These are phyloP conservation scores for Moelleriella libera DNA, from an alignment of 2,329 filamentous ascomycete species.

Conservation along the genomic window DNA sequence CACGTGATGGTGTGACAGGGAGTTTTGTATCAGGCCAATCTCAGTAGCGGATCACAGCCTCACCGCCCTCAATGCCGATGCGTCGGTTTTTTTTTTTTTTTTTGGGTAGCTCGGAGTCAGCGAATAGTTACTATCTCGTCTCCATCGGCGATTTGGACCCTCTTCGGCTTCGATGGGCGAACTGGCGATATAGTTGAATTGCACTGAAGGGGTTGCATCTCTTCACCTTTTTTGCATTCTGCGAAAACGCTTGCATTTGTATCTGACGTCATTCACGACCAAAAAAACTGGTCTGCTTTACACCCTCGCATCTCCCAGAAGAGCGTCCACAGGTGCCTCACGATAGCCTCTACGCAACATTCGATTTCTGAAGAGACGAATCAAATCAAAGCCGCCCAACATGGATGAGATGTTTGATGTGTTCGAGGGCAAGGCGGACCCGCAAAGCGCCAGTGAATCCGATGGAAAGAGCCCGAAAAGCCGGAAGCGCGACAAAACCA, in stretches of 20 bases:
- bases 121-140: no score
- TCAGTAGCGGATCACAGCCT: conserved; percentile 10
- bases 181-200: no score
- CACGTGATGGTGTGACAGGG: not conserved
- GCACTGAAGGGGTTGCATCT: no score
- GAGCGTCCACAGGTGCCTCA: not conserved
- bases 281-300: no score
- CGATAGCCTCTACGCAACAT: not conserved
- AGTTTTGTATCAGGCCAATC: not conserved
- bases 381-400: conserved; percentile 3
- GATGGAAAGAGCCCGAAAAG: conserved; percentile 30
- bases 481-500: conserved; percentile 48
- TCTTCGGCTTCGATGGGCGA: not conserved
- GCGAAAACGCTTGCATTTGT: no score
- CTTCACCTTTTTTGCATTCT: no score
- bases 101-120: no score
- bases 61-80: not conserved
- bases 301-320: not conserved
- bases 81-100: conserved; percentile 1
- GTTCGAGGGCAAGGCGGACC: conserved; percentile 49
- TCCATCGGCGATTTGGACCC: not conserved
- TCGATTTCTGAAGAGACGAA: not conserved
- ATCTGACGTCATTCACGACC: no score
- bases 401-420: conserved; percentile 78
- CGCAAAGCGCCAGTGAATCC: conserved; percentile 26